Evolutionary conservation across 495 filamentous ascomycete genomes (phyloP), one percentile per base, ranked within the genome.

Genomic region (Lasiosphaeriaceae sp.): DNA sequence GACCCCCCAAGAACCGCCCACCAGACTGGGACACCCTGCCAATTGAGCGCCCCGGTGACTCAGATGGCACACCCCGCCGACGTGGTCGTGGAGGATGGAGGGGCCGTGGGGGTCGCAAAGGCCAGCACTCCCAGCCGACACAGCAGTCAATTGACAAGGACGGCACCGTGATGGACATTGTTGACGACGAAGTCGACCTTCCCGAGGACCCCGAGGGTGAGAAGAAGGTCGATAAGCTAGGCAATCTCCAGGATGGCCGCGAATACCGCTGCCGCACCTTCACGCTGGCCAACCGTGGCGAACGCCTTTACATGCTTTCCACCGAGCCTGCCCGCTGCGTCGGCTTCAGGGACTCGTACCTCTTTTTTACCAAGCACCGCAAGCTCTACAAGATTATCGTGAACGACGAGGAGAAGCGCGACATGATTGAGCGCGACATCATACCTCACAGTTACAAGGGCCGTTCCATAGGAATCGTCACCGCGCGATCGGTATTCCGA

Each of bases 381-480:
- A 84, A 91, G 65, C 86, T 97, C 19, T 92, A 90, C 79, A 97
- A 97, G 76, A 94, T 97, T 65, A 94, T 96, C 61, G 86, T 96
- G 61, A 90, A 90, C 56, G 92, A 96, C 53, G 87, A 92, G 19
- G 90, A 92, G 58, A 97, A 96, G 74, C 88, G 85, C 50, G 92
- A 96, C 66, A 81, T 97, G 69, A 98, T 98, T 60, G 90, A 92
- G 41, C 88, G 94, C 47, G 86, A 94, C 22, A 83, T 98, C 58
- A 96, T 98, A 55, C 94, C 94, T 2, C 92, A 96, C 77, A 93
- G 88, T 34, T 98, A 98, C 83, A 98, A 98, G 69, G 94, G 94
- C 57, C 89, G 94, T 46, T 90, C 94, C 17, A 98, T 98, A 68
- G 94, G 94, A 72, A 91, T 98, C 23, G 94, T 97, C 47, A 97